Conservation (phyloP, 139 green algal genomes). For the Monoraphidium neglectum region DNA sequence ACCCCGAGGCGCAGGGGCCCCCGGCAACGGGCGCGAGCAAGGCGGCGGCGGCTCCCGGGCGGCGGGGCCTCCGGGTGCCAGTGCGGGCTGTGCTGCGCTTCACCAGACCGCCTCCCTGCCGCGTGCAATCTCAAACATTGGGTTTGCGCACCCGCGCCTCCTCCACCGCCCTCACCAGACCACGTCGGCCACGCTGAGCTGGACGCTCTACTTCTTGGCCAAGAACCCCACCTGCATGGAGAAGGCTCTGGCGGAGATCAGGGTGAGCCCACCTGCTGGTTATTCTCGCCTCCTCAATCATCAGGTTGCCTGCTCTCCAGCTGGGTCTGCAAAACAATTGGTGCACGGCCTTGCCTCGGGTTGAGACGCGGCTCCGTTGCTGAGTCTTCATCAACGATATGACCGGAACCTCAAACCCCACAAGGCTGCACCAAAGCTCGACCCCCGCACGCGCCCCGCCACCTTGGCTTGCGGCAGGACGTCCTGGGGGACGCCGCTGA, state of each 20-base stretch:
- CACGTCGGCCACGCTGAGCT: constrained; percentile 80
- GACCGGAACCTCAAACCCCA: not conserved
- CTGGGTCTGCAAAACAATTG: not conserved
- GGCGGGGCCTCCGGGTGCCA: too few relatives aligned
- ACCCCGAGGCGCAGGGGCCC: too few relatives aligned
- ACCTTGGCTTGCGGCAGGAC: too few relatives aligned
- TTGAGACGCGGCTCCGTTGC: not conserved
- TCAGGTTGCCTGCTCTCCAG: not conserved
- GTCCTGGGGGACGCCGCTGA: constrained; percentile 6
- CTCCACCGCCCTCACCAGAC: too few relatives aligned
- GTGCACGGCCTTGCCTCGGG: not conserved
- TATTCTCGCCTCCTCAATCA: not conserved
- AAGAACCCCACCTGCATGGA: constrained; percentile 32
- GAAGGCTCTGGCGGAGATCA: constrained; percentile 30
- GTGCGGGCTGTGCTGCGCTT: too few relatives aligned
- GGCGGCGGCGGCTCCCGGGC: too few relatives aligned
- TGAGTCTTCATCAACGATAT: not conserved
- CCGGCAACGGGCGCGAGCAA: too few relatives aligned
- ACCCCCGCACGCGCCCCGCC: too few relatives aligned
- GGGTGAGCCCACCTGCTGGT: not conserved
- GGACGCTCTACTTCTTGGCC: constrained; percentile 71
- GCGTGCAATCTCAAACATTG: too few relatives aligned
- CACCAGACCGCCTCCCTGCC: too few relatives aligned
- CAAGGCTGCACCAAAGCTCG: too few relatives aligned
- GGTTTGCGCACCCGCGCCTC: too few relatives aligned